phyloP scores from a whole-genome alignment of 2,329 filamentous ascomycete species.

The Xylaria sp. region DNA sequence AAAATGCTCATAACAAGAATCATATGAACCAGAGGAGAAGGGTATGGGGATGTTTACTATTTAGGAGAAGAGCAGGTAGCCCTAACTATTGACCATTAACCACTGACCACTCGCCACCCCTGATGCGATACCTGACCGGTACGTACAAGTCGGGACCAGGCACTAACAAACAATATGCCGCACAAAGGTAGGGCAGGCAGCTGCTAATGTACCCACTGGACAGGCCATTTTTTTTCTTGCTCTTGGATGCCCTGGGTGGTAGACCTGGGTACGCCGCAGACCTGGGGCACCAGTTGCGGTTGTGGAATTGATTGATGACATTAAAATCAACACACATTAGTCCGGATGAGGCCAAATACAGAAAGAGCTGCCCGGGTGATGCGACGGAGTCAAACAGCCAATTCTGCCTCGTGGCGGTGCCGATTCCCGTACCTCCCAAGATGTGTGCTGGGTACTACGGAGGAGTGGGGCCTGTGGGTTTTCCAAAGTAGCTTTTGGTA shows the following conservation, averaged over 20 bases:
- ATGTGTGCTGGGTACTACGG: neutral
- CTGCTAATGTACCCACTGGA: neutral
- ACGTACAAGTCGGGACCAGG: neutral
- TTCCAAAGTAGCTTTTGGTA: neutral
- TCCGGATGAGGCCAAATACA: neutral
- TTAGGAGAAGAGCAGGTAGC: conserved; percentile 13
- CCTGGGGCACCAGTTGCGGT: neutral
- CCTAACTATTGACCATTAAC: neutral
- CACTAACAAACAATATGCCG: neutral
- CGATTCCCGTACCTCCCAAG: neutral
- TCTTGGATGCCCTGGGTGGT: too few relatives aligned
- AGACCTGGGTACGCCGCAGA: too few relatives aligned
- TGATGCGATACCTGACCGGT: neutral
- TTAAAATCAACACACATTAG: neutral
- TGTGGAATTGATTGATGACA: neutral
- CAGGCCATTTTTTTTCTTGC: too few relatives aligned
- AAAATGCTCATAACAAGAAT: neutral
- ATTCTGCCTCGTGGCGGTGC: neutral
- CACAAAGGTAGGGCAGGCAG: neutral
- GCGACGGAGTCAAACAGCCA: neutral
- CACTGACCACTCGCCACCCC: neutral
- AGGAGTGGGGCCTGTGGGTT: neutral
- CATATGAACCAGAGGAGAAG: conserved; percentile 6
- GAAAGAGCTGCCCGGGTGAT: neutral
- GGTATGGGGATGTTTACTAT: conserved; percentile 16